Base-by-base conservation (phyloP, 73 alveolate species). In the Paramecium pentaurelia region DNA sequence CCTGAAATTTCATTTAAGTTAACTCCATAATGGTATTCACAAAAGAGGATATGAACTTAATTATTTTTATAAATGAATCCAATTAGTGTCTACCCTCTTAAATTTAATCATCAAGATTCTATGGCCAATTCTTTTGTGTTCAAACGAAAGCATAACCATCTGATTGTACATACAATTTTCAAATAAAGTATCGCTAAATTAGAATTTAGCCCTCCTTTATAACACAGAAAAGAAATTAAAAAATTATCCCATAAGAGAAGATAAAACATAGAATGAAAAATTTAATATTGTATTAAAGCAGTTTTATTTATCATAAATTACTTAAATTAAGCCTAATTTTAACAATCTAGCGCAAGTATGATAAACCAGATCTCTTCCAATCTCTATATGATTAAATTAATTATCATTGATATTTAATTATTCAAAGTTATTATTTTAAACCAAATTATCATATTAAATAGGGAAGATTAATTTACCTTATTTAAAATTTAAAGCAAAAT, bases 11-110 rank as follows among this genome's bases (percentile, higher is more conserved):
- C 89, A 18, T 64, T 54, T 28, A 68, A 88, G 77, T 42, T 60
- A 20, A 88, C 86, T 38, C 94, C 94, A 20, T 28, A 36, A 45
- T 88, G 94, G 90, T 88, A 70, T 34, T 58, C 42, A 40, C 32
- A 71, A 40, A 45, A 86, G 86, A 59, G 40, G 71, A 73, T 51
- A 60, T 42, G 64, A 59, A 32, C 75, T 44, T 40, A 37, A 77
- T 27, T 77, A 77, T 40, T 40, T 11, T 40, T 40, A 77, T 77
- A 77, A 40, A 77, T 77, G 73, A 77, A 77, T 77, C 71, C 89
- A 12, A 38, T 77, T 22, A 18, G 8, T 28, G 89, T 77, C 22
- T 77, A 27, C 14, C 44, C 71, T 4, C 20, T 40, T 22, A 77
- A 77, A 34, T 75, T 40, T 44, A 30, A 20, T 1, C 7, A 6